phyloP scores from a whole-genome alignment of 768 basidiomycete genomes.

The Hericium coralloides region DNA sequence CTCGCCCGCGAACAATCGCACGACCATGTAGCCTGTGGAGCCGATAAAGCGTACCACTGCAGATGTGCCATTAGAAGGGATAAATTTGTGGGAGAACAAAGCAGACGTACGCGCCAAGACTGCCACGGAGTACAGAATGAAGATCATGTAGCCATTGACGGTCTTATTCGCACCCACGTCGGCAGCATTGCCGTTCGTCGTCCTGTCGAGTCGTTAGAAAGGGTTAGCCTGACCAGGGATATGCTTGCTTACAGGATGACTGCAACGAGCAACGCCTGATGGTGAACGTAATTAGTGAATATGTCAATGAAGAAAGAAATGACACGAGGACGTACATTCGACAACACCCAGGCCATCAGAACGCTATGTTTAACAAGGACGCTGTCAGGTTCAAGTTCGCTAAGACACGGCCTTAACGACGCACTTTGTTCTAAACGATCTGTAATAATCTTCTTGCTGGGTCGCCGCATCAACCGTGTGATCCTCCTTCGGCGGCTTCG shows the following conservation, averaged over 20 bases:
- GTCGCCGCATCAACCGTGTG: slow-evolving; percentile 51
- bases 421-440: slow-evolving; percentile 82
- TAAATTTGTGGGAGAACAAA: not conserved
- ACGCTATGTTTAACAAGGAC: slow-evolving; percentile 27
- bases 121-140: slow-evolving; percentile 82
- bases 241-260: slow-evolving; percentile 50
- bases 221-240: not conserved
- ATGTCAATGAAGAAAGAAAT: not conserved
- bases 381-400: not conserved
- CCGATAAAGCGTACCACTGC: slow-evolving; percentile 82
- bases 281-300: slow-evolving; percentile 9
- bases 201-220: slow-evolving; percentile 18
- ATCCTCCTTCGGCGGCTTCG: slow-evolving; percentile 70
- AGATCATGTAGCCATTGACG: slow-evolving; percentile 83
- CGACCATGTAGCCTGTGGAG: slow-evolving; percentile 70
- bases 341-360: slow-evolving; percentile 80
- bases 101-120: slow-evolving; percentile 70
- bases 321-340: slow-evolving; percentile 48
- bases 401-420: slow-evolving; percentile 10
- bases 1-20: slow-evolving; percentile 86
- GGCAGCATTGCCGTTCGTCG: slow-evolving; percentile 43
- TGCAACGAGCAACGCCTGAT: slow-evolving; percentile 64
- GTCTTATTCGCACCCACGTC: slow-evolving; percentile 37
- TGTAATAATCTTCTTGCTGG: slow-evolving; percentile 79
- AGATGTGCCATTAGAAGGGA: not conserved